phyloP scores from a whole-genome alignment of 2,329 filamentous ascomycete species.

The Triangularia setosa region DNA sequence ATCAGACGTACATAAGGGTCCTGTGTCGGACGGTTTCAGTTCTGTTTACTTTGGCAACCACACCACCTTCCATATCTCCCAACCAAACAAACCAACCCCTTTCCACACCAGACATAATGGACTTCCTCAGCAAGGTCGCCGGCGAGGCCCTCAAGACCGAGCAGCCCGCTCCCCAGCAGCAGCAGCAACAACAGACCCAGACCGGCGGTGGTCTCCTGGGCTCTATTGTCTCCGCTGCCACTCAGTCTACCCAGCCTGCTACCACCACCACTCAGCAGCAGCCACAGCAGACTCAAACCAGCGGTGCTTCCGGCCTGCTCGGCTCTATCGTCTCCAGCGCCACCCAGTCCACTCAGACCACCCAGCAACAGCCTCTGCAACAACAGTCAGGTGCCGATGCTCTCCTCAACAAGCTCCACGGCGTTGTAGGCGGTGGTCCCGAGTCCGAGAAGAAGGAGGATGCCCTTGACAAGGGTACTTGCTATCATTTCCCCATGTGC shows the following conservation, averaged over 20 bases:
- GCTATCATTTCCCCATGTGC: not conserved
- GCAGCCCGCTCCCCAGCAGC: slow-evolving; percentile 9
- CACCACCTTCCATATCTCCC: not conserved
- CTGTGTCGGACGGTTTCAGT: not conserved
- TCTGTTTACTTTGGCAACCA: not conserved
- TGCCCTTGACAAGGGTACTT: slow-evolving; percentile 70
- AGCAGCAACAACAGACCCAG: not conserved
- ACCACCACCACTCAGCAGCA: slow-evolving; percentile 10
- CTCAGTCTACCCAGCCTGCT: not conserved
- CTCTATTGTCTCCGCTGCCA: slow-evolving; percentile 3
- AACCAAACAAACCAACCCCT: not conserved
- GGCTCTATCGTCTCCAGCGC: slow-evolving; percentile 27
- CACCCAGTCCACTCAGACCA: not conserved
- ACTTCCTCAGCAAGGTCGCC: slow-evolving; percentile 7
- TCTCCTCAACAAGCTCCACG: slow-evolving; percentile 67
- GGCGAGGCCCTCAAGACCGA: slow-evolving; percentile 9
- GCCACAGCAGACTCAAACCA: slow-evolving; percentile 6
- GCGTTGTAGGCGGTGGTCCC: slow-evolving; percentile 65
- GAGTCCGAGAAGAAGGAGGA: slow-evolving; percentile 81
- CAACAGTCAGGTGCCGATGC: slow-evolving; percentile 30
- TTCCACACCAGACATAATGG: slow-evolving; percentile 1
- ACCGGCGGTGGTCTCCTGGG: slow-evolving; percentile 27
- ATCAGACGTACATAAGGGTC: slow-evolving; percentile 2
- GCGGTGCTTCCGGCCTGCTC: slow-evolving; percentile 1
- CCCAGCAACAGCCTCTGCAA: slow-evolving; percentile 13